These are phyloP conservation scores for Monascus ruber DNA, from an alignment of 2,329 filamentous ascomycete genomes.

Conservation along the genomic window DNA sequence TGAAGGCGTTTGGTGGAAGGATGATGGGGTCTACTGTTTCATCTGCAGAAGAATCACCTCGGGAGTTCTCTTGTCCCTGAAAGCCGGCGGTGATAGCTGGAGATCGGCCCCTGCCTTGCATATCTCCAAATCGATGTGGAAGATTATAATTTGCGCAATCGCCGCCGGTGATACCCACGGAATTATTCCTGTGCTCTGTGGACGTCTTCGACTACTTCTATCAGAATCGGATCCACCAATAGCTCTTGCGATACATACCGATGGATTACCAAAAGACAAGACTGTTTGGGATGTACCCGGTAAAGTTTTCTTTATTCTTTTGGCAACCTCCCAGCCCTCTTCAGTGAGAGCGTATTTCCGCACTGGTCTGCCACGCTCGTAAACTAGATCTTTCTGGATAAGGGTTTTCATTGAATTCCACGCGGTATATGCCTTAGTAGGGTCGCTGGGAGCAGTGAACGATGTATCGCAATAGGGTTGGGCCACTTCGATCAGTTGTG, in stretches of 20 bases:
- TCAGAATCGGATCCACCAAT: too few relatives aligned
- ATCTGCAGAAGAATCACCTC: too few relatives aligned
- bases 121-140: too few relatives aligned
- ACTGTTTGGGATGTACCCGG: constrained; percentile 10
- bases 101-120: too few relatives aligned
- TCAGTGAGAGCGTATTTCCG: constrained; percentile 62
- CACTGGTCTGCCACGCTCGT: constrained; percentile 56
- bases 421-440: constrained; percentile 63
- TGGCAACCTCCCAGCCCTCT: constrained; percentile 65
- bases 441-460: constrained; percentile 55
- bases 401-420: constrained; percentile 77
- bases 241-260: constrained; percentile 4
- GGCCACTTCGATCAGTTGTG: constrained; percentile 55
- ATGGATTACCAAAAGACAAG: constrained; percentile 6
- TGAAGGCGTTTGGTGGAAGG: constrained; percentile 55
- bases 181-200: too few relatives aligned
- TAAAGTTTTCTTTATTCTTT: constrained; percentile 47
- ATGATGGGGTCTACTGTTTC: constrained; percentile 44
- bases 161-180: too few relatives aligned
- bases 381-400: constrained; percentile 60
- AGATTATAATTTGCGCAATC: too few relatives aligned
- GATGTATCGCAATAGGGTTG: constrained; percentile 64
- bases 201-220: too few relatives aligned
- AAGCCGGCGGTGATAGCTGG: too few relatives aligned
- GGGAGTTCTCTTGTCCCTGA: too few relatives aligned